Conservation (phyloP, 176 grass and related monocot genomes). For the Rhipidocladum racemiflorum region DNA sequence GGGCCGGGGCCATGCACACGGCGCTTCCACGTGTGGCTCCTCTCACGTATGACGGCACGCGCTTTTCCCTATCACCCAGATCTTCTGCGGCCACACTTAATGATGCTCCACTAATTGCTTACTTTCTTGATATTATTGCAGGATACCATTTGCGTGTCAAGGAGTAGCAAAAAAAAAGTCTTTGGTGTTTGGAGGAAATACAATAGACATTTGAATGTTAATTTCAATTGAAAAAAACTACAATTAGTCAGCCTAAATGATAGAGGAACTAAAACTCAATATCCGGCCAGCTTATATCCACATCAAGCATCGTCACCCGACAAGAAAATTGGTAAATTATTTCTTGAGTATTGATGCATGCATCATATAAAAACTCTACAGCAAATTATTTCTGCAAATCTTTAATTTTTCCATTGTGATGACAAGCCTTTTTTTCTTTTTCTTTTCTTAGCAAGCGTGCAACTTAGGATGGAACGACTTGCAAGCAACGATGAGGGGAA, state of each 20-base stretch:
- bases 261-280: neutral
- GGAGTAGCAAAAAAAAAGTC: neutral
- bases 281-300: neutral
- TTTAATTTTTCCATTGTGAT: neutral
- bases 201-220: neutral
- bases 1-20: neutral
- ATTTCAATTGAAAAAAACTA: neutral
- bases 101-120: neutral
- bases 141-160: neutral
- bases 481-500: slow-evolving; percentile 41
- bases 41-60: neutral
- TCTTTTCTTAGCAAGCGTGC: slow-evolving; percentile 34
- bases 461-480: slow-evolving; percentile 34
- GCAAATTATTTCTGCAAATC: neutral
- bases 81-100: neutral
- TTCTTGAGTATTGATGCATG: slow-evolving; percentile 9
- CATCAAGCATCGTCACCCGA: slow-evolving; percentile 19
- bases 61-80: neutral
- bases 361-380: slow-evolving; percentile 6
- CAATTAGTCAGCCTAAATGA: neutral
- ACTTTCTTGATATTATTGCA: neutral
- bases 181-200: neutral
- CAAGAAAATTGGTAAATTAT: slow-evolving; percentile 9
- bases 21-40: neutral
- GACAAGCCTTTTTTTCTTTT: slow-evolving; percentile 3